Base-by-base conservation (phyloP, 108 stramenopile species). In the Cyclotella baltica region DNA sequence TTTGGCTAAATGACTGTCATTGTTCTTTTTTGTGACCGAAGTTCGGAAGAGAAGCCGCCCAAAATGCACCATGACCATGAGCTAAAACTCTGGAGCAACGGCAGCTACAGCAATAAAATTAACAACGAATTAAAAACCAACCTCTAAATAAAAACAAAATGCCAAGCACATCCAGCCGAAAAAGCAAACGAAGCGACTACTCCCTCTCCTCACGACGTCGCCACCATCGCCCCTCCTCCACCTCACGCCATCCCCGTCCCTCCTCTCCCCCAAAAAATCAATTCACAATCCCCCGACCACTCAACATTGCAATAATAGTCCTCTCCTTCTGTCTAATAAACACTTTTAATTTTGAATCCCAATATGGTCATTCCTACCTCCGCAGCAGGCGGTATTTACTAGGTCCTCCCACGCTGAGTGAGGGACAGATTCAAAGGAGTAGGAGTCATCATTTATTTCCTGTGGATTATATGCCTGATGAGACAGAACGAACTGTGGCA, bases 161-260 rank as follows among this genome's bases (percentile, higher is more conserved):
- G 57, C 29, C 57, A 30, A 58, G 57, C 57, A 58, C 28, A 58
- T 58, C 57, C 57, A 58, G 57, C 57, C 27, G 57, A 30, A 28
- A 58, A 58, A 58, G 57, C 29, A 58, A 58, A 31, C 57, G 57
- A 8, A 28, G 57, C 29, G 57, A 58, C 57, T 30, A 58, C 51
- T 19, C 51, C 51, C 4, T n/a, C 19, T 10, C 51, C 11, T 52
- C 51, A 52, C 27, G 57, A 28, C 57, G 30, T 6, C 27, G 57
- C 28, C 57, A 58, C 18, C 29, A 58, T 52, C 51, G 51, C 51
- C 10, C 51, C n/a, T 20, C 51, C n/a, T n/a, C n/a, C n/a, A n/a
- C n/a, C n/a, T n/a, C n/a, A n/a, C n/a, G n/a, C 57, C 4, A 58
- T 2, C 5, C 57, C 25, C 6, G 8, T 11, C 8, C 40, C 40